These are phyloP conservation scores for Lagenidium sp. DNA, from an alignment of 352 stramenopile species.

Conservation along the genomic window DNA sequence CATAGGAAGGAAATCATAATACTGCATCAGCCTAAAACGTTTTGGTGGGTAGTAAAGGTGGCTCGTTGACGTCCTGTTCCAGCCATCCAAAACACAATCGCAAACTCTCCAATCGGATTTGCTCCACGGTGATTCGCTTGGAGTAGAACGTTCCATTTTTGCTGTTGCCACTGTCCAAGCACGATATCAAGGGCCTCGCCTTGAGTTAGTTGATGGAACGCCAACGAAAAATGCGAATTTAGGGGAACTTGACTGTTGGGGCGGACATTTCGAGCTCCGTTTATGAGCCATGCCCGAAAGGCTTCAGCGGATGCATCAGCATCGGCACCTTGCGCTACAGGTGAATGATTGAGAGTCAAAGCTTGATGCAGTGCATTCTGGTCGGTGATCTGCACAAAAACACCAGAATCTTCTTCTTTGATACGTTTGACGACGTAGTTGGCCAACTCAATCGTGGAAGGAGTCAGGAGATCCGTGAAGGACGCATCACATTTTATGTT, in stretches of 20 bases:
- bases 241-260: slow-evolving; percentile 3
- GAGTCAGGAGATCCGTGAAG: slow-evolving; percentile 5
- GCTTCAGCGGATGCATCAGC: slow-evolving; percentile 4
- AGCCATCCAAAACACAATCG: slow-evolving; percentile 6
- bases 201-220: slow-evolving; percentile 7
- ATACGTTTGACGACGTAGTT: slow-evolving; percentile 6
- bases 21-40: slow-evolving; percentile 3
- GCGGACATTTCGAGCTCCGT: slow-evolving; percentile 2
- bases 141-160: slow-evolving; percentile 3
- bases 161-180: neutral
- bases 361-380: slow-evolving; percentile 6
- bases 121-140: slow-evolving; percentile 1
- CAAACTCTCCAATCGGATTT: slow-evolving; percentile 6
- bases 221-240: slow-evolving; percentile 5
- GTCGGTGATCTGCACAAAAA: slow-evolving; percentile 3
- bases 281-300: slow-evolving; percentile 6
- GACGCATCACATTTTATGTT: slow-evolving; percentile 5
- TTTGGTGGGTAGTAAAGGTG: slow-evolving; percentile 3
- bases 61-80: slow-evolving; percentile 3
- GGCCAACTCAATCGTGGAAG: slow-evolving; percentile 4
- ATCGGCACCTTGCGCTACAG: slow-evolving; percentile 4
- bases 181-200: slow-evolving; percentile 1
- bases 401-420: slow-evolving; percentile 4
- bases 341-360: slow-evolving; percentile 4
- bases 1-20: slow-evolving; percentile 3